These are phyloP conservation scores for Pseudocercospora ulei DNA, from an alignment of 2,329 filamentous ascomycete genomes.

Conservation along the genomic window DNA sequence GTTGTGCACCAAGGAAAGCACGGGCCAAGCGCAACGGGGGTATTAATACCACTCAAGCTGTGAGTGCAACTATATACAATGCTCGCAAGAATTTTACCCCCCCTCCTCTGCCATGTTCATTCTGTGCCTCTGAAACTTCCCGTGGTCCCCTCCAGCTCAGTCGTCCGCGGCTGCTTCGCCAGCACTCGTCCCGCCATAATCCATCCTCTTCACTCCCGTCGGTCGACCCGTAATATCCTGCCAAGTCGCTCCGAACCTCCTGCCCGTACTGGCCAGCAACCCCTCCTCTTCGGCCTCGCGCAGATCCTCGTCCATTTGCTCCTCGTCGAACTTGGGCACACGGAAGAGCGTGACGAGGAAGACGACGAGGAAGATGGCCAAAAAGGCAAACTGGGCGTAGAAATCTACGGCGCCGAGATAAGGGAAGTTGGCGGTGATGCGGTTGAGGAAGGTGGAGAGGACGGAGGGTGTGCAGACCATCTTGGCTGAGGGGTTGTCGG, in stretches of 20 bases:
- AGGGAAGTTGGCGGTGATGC: slow-evolving; percentile 85
- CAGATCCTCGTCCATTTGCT: slow-evolving; percentile 75
- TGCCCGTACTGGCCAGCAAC: slow-evolving; percentile 69
- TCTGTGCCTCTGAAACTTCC: too few relatives aligned
- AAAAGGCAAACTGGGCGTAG: slow-evolving; percentile 90
- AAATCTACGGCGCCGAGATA: slow-evolving; percentile 90
- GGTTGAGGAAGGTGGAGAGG: slow-evolving; percentile 85
- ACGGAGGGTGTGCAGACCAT: slow-evolving; percentile 84
- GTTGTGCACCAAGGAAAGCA: too few relatives aligned
- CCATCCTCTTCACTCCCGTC: slow-evolving; percentile 29
- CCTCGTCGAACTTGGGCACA: slow-evolving; percentile 65
- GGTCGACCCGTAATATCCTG: slow-evolving; percentile 65
- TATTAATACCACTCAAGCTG: too few relatives aligned
- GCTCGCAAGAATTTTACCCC: too few relatives aligned
- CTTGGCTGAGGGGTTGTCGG: slow-evolving; percentile 59
- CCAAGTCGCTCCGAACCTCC: slow-evolving; percentile 78
- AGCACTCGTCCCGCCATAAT: slow-evolving; percentile 16
- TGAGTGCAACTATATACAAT: too few relatives aligned
- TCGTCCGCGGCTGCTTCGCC: too few relatives aligned
- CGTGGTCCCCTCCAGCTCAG: too few relatives aligned
- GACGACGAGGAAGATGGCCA: slow-evolving; percentile 69
- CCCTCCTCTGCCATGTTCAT: too few relatives aligned
- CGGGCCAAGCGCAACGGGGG: too few relatives aligned
- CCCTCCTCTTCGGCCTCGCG: slow-evolving; percentile 92
- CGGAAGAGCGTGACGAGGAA: slow-evolving; percentile 71